These are phyloP conservation scores for Plantago ovata DNA, from an alignment of 257 asterid species.

Conservation along the genomic window DNA sequence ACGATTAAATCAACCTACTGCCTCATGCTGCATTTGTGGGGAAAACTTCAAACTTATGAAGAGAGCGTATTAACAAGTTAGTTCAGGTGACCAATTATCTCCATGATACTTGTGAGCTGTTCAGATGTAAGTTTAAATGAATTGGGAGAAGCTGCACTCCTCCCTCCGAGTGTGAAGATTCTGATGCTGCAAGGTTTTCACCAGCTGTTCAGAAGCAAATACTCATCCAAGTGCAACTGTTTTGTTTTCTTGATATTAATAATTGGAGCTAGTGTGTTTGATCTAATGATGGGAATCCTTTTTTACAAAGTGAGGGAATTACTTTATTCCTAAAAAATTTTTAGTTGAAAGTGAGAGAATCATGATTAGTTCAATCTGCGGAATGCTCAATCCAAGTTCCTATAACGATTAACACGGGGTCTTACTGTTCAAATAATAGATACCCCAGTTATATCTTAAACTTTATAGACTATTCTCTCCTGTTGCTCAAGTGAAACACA, in stretches of 20 bases:
- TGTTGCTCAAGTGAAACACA: conserved; percentile 13
- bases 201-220: not conserved
- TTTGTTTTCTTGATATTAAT: conserved; percentile 17
- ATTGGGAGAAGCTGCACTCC: conserved; percentile 2
- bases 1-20: not conserved
- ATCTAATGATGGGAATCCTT: too few relatives aligned
- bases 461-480: conserved; percentile 2
- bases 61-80: not conserved
- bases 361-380: conserved; percentile 10
- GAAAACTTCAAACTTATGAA: too few relatives aligned
- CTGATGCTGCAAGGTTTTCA: too few relatives aligned
- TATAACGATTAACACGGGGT: not conserved
- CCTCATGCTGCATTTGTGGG: not conserved
- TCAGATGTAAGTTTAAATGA: not conserved
- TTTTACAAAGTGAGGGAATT: too few relatives aligned
- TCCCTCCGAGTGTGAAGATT: not conserved
- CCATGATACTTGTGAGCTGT: not conserved
- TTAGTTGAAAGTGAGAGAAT: conserved; percentile 6
- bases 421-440: not conserved
- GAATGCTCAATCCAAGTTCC: conserved; percentile 1
- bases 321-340: not conserved
- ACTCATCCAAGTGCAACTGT: not conserved
- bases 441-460: conserved; percentile 15
- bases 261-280: conserved; percentile 4
- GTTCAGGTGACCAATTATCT: conserved; percentile 2